phyloP scores from a whole-genome alignment of 2,329 filamentous ascomycete species.

The Fusarium sp. region DNA sequence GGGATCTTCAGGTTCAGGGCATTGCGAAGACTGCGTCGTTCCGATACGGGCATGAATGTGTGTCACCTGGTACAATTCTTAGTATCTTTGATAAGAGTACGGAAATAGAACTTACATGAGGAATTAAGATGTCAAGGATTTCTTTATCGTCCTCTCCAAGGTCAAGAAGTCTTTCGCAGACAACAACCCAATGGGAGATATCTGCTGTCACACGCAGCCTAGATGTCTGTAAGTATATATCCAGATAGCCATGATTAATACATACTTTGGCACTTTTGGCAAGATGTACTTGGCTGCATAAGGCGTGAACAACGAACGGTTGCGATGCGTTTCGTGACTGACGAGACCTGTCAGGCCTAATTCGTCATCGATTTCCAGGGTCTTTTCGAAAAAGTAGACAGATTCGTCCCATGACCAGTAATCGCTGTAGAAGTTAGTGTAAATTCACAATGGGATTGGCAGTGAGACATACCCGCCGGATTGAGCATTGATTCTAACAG shows the following conservation, averaged over 20 bases:
- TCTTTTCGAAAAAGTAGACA: conserved; percentile 1
- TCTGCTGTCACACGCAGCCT: not conserved
- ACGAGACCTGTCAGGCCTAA: not conserved
- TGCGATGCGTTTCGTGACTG: not conserved
- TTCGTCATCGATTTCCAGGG: not conserved
- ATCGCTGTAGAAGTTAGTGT: not conserved
- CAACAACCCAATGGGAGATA: conserved; percentile 1
- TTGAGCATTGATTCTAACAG: conserved; percentile 2
- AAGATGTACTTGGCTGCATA: conserved; percentile 3
- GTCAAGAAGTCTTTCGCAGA: not conserved
- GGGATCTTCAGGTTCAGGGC: not conserved
- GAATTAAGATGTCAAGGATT: not conserved
- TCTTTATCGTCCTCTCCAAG: not conserved
- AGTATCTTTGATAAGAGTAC: no score
- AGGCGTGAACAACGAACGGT: not conserved
- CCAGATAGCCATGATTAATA: not conserved
- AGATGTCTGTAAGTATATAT: not conserved
- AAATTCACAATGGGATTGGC: rapidly evolving
- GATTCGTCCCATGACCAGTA: conserved; percentile 1
- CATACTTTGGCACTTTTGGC: not conserved
- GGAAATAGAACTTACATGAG: not conserved
- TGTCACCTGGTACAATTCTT: not conserved
- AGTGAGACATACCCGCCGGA: not conserved
- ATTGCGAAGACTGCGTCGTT: not conserved
- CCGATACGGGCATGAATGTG: not conserved